phyloP scores from a whole-genome alignment of 1,284 basidiomycete genomes.

The Malassezia dermatis region DNA sequence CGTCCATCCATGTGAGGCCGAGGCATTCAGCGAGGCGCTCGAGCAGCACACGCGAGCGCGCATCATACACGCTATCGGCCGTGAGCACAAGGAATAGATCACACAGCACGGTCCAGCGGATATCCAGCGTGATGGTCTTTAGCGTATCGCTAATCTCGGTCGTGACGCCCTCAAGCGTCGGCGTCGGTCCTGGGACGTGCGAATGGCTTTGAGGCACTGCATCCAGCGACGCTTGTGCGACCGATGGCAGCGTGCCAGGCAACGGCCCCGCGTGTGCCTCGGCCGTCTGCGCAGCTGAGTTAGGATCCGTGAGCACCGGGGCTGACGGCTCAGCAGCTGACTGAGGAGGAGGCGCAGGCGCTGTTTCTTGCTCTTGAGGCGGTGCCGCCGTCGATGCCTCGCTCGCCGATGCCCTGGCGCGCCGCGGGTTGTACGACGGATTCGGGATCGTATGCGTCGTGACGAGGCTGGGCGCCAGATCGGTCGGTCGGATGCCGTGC shows the following conservation, averaged over 20 bases:
- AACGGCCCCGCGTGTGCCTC: slow-evolving; percentile 7
- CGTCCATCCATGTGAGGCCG: slow-evolving; percentile 45
- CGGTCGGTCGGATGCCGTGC: slow-evolving; percentile 42
- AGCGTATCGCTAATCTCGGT: slow-evolving; percentile 37
- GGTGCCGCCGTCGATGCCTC: background rate
- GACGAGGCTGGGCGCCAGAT: slow-evolving; percentile 41
- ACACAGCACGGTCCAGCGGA: slow-evolving; percentile 47
- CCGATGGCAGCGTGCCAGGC: slow-evolving; percentile 8
- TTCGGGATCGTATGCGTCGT: slow-evolving; percentile 43
- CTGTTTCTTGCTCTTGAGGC: background rate
- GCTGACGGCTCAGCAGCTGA: background rate
- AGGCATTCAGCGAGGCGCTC: slow-evolving; percentile 39
- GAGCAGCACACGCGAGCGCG: slow-evolving; percentile 43
- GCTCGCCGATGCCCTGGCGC: background rate
- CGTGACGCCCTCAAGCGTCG: slow-evolving; percentile 41
- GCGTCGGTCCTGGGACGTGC: slow-evolving; percentile 3
- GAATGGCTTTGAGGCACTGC: background rate
- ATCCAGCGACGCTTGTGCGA: background rate
- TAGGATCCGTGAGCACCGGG: slow-evolving; percentile 26
- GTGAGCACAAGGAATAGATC: slow-evolving; percentile 46
- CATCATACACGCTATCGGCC: slow-evolving; percentile 45
- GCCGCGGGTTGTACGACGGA: slow-evolving; percentile 38
- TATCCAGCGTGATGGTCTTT: slow-evolving; percentile 44
- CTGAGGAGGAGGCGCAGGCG: background rate
- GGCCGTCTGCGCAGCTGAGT: slow-evolving; percentile 34